Evolutionary conservation across 208 protist species (phyloP).

Genomic region (Leishmania arabica): DNA sequence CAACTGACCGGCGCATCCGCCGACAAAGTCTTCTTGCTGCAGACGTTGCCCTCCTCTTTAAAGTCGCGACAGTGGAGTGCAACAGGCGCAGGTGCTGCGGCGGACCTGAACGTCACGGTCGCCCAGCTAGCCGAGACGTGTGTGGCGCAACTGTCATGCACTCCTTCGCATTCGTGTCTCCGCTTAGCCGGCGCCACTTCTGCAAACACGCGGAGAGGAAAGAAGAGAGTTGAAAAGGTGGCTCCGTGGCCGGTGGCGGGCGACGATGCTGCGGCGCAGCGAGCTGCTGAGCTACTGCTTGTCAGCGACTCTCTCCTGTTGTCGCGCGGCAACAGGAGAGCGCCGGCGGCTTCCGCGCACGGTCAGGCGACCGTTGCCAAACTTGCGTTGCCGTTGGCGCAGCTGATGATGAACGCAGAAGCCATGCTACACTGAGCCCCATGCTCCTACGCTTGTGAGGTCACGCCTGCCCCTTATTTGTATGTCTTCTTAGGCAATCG

Average conservation of each 20-base stretch:
- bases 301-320: neutral
- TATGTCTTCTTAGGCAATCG: neutral
- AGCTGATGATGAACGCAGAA: slow-evolving; percentile 3
- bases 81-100: neutral
- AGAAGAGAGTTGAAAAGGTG: neutral
- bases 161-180: neutral
- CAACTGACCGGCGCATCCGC: neutral
- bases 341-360: neutral
- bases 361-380: neutral
- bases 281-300: neutral
- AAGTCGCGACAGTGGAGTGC: neutral
- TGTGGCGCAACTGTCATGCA: neutral
- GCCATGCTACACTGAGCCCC: neutral
- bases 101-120: neutral
- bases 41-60: neutral
- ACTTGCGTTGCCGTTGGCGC: slow-evolving; percentile 9
- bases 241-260: neutral
- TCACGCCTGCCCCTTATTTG: neutral
- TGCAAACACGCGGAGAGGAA: neutral
- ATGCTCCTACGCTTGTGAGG: neutral
- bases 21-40: neutral
- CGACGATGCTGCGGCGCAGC: neutral
- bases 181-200: neutral
- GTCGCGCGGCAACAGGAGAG: neutral
- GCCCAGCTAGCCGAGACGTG: neutral